Conservation (phyloP, 805 yeast species). For the Novakomyces olei region DNA sequence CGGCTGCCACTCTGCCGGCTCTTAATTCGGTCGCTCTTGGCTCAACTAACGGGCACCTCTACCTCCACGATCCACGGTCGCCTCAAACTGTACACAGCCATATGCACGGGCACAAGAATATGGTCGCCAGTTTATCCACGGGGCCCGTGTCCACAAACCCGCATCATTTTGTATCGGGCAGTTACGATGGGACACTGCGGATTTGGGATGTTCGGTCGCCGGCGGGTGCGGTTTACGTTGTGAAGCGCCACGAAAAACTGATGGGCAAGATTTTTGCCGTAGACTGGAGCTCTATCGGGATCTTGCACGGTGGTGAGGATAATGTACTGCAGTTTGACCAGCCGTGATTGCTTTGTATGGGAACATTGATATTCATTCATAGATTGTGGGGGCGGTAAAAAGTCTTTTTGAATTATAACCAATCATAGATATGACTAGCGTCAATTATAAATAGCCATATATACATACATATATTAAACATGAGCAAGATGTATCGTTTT, state of each 20-base stretch:
- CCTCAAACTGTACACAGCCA: constrained; percentile 40
- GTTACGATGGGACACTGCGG: constrained; percentile 90
- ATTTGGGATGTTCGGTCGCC: constrained; percentile 91
- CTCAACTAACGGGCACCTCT: constrained; percentile 94
- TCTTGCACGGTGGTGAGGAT: constrained; percentile 84
- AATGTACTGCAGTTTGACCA: constrained; percentile 70
- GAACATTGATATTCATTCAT: no score
- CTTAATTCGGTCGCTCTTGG: constrained; percentile 67
- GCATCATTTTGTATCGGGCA: constrained; percentile 66
- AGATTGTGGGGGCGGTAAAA: no score
- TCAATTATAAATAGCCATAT: no score
- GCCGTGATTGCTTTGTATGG: no score
- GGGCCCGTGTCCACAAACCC: constrained; percentile 61
- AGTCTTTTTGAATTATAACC: no score
- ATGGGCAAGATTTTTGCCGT: constrained; percentile 61
- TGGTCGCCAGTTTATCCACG: constrained; percentile 58
- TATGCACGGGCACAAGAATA: constrained; percentile 73
- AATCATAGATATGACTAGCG: no score
- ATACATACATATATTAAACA: no score
- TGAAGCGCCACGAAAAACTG: constrained; percentile 36
- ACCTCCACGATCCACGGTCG: constrained; percentile 71
- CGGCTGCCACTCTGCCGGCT: constrained; percentile 44
- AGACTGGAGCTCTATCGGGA: constrained; percentile 70
- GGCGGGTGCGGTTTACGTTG: constrained; percentile 40
- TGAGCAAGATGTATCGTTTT: no score